These are phyloP conservation scores for Gossypium davidsonii DNA, from an alignment of 441 rosid genomes.

Conservation along the genomic window DNA sequence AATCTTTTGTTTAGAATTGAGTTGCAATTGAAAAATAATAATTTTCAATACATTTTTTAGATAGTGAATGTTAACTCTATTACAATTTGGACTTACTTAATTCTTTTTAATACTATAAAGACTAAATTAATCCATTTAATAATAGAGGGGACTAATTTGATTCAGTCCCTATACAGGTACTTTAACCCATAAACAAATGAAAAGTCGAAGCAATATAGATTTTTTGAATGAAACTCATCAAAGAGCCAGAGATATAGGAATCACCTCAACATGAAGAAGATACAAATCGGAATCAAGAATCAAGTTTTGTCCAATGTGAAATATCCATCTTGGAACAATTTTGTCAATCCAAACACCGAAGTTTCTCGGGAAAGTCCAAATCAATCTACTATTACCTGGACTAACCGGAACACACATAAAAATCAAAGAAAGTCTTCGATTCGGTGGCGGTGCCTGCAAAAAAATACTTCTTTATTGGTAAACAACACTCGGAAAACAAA, in stretches of 20 bases:
- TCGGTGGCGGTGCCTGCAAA: conserved; percentile 26
- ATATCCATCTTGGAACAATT: conserved; percentile 79
- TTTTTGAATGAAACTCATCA: neutral
- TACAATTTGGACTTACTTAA: too few species aligned
- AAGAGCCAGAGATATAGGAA: neutral
- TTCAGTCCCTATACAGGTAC: too few species aligned
- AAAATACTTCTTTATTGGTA: neutral
- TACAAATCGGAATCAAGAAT: conserved; percentile 83
- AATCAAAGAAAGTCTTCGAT: conserved; percentile 46
- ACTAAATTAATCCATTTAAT: too few species aligned
- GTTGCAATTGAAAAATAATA: too few species aligned
- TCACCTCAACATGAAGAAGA: conserved; percentile 83
- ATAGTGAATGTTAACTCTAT: too few species aligned
- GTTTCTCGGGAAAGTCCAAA: conserved; percentile 76
- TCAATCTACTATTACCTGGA: conserved; percentile 82
- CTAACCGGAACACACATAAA: conserved; percentile 81
- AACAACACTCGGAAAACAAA: neutral
- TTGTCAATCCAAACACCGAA: conserved; percentile 60
- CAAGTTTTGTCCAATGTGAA: conserved; percentile 63
- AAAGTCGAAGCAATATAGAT: neutral
- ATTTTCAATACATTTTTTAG: too few species aligned
- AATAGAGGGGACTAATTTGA: too few species aligned
- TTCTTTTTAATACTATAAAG: too few species aligned
- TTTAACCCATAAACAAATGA: neutral
- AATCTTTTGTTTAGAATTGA: too few species aligned